These are phyloP conservation scores for Panellus pusillus DNA, from an alignment of 768 basidiomycete genomes.

Conservation along the genomic window DNA sequence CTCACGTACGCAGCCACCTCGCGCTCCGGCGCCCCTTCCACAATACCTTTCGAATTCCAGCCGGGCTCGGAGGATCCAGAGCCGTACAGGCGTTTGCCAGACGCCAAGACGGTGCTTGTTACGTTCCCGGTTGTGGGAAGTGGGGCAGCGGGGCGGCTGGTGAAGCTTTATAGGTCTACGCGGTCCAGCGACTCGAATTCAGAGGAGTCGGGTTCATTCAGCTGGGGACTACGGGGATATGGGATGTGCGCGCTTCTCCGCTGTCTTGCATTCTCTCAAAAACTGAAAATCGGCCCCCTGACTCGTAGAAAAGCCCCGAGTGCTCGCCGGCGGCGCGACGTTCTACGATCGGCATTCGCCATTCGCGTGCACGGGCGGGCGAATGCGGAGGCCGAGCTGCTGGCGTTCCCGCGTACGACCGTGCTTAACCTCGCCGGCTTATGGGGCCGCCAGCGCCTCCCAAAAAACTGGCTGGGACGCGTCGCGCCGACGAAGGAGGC, in stretches of 20 bases:
- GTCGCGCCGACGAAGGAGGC: constrained; percentile 60
- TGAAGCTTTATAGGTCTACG: constrained; percentile 43
- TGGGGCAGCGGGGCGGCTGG: constrained; percentile 49
- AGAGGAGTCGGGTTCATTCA: constrained; percentile 49
- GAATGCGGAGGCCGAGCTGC: constrained; percentile 54
- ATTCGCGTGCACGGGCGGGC: constrained; percentile 44
- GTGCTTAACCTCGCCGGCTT: constrained; percentile 64
- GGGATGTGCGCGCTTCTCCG: constrained; percentile 48
- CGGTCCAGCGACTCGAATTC: constrained; percentile 22
- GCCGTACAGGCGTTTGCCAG: constrained; percentile 48
- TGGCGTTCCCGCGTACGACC: constrained; percentile 47
- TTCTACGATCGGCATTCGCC: constrained; percentile 56
- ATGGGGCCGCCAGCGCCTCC: constrained; percentile 56
- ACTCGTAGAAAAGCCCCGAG: constrained; percentile 10
- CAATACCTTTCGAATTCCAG: constrained; percentile 58
- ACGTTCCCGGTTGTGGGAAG: constrained; percentile 51
- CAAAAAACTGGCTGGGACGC: constrained; percentile 50
- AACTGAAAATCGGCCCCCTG: neutral
- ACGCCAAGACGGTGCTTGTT: constrained; percentile 55
- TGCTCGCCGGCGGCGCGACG: neutral
- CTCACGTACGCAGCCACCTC: constrained; percentile 53
- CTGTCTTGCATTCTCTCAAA: neutral
- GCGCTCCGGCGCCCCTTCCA: constrained; percentile 48
- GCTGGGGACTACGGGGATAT: constrained; percentile 61
- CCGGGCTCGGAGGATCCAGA: constrained; percentile 44